Evolutionary conservation across 2,329 filamentous ascomycete species (phyloP).

Genomic region (Paecilomyces sp.): DNA sequence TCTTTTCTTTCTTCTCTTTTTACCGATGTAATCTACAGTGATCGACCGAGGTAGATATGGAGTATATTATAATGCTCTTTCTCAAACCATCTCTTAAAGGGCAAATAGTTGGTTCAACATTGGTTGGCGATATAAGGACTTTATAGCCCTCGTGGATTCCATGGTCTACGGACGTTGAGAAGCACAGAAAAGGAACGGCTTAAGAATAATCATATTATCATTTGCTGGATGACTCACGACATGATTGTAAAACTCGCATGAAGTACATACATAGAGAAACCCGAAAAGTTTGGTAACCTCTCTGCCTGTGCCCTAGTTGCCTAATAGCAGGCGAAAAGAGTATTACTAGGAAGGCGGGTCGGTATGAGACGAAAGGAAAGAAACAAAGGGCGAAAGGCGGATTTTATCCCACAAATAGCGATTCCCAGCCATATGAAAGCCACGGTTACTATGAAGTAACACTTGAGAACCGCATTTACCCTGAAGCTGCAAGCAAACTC

Average conservation of each 20-base stretch:
- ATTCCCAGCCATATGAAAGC: not conserved
- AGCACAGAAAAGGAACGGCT: not conserved
- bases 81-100: not conserved
- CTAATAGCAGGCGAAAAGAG: not conserved
- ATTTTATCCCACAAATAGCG: not conserved
- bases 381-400: not conserved
- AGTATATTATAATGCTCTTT: not conserved
- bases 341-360: not conserved
- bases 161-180: too few species aligned
- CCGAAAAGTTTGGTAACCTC: not conserved
- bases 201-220: not conserved
- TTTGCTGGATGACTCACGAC: not conserved
- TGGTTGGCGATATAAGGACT: too few species aligned
- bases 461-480: not conserved
- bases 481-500: not conserved
- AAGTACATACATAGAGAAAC: not conserved
- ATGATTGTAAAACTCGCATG: not conserved
- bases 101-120: too few species aligned
- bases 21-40: constrained; percentile 6
- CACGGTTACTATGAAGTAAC: not conserved
- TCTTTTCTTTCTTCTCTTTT: not conserved
- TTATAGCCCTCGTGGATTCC: too few species aligned
- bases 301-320: not conserved
- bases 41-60: constrained; percentile 19
- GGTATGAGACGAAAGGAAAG: not conserved